Evolutionary conservation across 768 basidiomycete species (phyloP), one percentile per base, ranked within the genome.

Genomic region (Hortiboletus campestris): DNA sequence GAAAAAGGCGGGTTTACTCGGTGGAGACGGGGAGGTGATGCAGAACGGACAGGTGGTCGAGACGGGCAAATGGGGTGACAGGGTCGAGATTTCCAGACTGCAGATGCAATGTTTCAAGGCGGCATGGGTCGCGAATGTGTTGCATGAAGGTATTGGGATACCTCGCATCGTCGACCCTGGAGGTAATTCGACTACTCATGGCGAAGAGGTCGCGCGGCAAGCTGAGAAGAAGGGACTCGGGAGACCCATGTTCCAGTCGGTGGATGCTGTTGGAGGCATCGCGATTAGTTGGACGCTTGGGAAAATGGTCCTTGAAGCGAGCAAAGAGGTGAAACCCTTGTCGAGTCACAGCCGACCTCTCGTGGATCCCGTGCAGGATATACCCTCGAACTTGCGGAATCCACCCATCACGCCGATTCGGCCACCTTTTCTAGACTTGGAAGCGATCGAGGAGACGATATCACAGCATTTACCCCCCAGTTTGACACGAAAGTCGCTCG

Each of bases 41-140:
- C 66, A 81, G 65, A 74, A 78, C 51, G 88, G 86, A 19, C 69
- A 82, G 56, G 70, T 88, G 13, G 79, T 89, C n/a, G 79, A 78
- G 28, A 78, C 80, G 4, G 86, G 85, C 0, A 78, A 80, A 60
- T 91, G 89, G 90, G 82, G 82, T 22, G 76, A 84, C 38, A 75
- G 83, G 51, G 86, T 96, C 55, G 95, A 95, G 68, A 72, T 91
- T 35, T 82, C 90, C 22, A 83, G 96, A 44, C 74, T 99, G 56
- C 84, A 96, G 74, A 91, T 96, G 90, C 97, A 98, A 69, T 99
- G 97, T 70, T 99, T 99, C 85, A 99, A 99, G 72, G 94, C 96
- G 1, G 95, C 97, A 2, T 99, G 97, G 97, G 82, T 99, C 51
- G 86, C 89, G 49, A 98, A 98, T 71, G 89, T 99, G 36, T 73